These are phyloP conservation scores for Maudiozyma turicensis DNA, from an alignment of 805 yeast genomes.

Conservation along the genomic window DNA sequence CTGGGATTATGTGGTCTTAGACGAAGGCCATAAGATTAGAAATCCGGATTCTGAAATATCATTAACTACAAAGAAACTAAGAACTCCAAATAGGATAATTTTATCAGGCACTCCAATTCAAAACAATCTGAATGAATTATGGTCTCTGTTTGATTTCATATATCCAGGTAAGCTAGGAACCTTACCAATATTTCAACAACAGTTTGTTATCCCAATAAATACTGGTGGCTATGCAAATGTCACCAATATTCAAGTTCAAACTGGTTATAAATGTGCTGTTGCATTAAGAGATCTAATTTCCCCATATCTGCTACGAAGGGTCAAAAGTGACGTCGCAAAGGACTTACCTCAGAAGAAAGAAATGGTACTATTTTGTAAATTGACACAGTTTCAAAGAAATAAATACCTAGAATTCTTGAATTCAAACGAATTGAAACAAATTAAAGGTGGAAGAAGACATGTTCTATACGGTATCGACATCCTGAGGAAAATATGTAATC, in stretches of 20 bases:
- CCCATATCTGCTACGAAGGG: constrained; percentile 78
- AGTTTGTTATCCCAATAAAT: constrained; percentile 86
- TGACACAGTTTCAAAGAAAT: constrained; percentile 66
- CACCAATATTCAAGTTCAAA: constrained; percentile 87
- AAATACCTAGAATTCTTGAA: constrained; percentile 66
- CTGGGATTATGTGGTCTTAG: constrained; percentile 89
- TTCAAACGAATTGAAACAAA: constrained; percentile 65
- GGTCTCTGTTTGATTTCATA: constrained; percentile 93
- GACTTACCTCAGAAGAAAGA: constrained; percentile 90
- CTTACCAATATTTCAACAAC: constrained; percentile 85
- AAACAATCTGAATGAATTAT: constrained; percentile 79
- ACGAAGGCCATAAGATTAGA: constrained; percentile 94
- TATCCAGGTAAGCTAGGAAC: constrained; percentile 95
- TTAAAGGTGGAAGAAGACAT: constrained; percentile 65
- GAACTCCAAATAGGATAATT: constrained; percentile 77
- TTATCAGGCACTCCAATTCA: constrained; percentile 96
- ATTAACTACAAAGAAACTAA: constrained; percentile 70
- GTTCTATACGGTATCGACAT: constrained; percentile 86
- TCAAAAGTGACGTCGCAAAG: constrained; percentile 89
- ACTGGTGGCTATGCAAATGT: constrained; percentile 99
- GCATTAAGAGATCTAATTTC: constrained; percentile 78
- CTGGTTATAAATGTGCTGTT: constrained; percentile 94
- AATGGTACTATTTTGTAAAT: constrained; percentile 83
- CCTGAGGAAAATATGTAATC: constrained; percentile 86
- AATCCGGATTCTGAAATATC: constrained; percentile 90